phyloP scores from a whole-genome alignment of 129 eudicot genomes.

The Mikania micrantha region DNA sequence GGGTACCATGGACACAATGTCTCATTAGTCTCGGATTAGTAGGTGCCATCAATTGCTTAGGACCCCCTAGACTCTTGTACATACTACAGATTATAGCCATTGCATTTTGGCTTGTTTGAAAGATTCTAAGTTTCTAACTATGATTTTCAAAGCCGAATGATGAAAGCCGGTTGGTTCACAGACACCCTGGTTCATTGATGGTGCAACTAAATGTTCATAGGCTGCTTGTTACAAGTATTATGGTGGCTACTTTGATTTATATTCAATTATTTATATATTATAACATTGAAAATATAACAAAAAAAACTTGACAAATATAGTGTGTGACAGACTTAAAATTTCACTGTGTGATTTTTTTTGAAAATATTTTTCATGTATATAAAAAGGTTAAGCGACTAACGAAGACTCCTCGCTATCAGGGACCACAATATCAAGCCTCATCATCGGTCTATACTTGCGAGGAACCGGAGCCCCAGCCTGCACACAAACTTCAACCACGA shows the following conservation, averaged over 20 bases:
- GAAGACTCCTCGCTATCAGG: constrained; percentile 71
- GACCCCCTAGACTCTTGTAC: background rate
- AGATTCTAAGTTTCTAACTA: background rate
- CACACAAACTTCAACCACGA: constrained; percentile 78
- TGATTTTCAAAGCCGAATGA: too few relatives aligned
- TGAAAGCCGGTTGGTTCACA: constrained; percentile 62
- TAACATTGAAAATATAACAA: background rate
- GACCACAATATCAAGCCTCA: constrained; percentile 90
- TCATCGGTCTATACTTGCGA: constrained; percentile 66
- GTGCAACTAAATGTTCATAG: constrained; percentile 84
- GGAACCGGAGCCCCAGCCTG: constrained; percentile 87
- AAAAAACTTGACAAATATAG: background rate
- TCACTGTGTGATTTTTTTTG: background rate
- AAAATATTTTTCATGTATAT: constrained; percentile 9
- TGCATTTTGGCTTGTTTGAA: background rate
- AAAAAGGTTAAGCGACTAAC: constrained; percentile 68
- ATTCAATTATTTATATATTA: background rate
- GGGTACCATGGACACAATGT: too few relatives aligned
- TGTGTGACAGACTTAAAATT: background rate
- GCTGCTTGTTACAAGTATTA: constrained; percentile 71
- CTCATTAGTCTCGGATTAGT: too few relatives aligned
- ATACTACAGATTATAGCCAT: background rate
- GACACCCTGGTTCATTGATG: constrained; percentile 64
- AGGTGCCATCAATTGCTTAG: background rate
- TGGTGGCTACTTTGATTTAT: constrained; percentile 53